Conservation (phyloP, 2,329 filamentous ascomycete genomes). For the Penicillium freii region DNA sequence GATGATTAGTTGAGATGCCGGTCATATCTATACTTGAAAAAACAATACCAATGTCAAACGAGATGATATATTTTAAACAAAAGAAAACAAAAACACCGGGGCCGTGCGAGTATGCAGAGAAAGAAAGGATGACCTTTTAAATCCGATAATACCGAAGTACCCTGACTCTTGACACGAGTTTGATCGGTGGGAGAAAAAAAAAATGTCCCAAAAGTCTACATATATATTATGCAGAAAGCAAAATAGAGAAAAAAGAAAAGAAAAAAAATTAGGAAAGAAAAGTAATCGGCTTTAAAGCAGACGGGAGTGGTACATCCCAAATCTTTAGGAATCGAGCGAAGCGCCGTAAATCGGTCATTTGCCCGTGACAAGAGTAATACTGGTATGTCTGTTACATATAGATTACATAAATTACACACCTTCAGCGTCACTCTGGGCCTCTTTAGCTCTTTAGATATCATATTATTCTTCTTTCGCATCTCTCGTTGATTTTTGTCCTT, state of each 20-base stretch:
- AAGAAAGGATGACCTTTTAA: not conserved
- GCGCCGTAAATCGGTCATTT: constrained; percentile 23
- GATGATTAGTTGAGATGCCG: constrained; percentile 8
- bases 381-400: not conserved
- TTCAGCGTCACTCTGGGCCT: not conserved
- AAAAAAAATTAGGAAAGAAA: not conserved
- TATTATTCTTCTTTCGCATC: constrained; percentile 8
- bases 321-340: constrained; percentile 16
- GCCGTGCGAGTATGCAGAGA: constrained; percentile 7
- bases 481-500: not conserved
- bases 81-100: not conserved
- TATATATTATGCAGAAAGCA: not conserved
- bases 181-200: constrained; percentile 10
- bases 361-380: constrained; percentile 6
- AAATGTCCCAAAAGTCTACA: not conserved
- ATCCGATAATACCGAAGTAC: not conserved
- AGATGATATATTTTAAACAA: not conserved
- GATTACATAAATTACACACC: constrained; percentile 5
- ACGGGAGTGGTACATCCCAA: constrained; percentile 13
- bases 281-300: constrained; percentile 1
- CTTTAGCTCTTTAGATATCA: not conserved
- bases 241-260: not conserved
- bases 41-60: not conserved
- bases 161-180: not conserved
- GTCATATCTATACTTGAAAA: not conserved